Conservation (phyloP, 208 protist genomes). For the Zelonia costaricensis region DNA sequence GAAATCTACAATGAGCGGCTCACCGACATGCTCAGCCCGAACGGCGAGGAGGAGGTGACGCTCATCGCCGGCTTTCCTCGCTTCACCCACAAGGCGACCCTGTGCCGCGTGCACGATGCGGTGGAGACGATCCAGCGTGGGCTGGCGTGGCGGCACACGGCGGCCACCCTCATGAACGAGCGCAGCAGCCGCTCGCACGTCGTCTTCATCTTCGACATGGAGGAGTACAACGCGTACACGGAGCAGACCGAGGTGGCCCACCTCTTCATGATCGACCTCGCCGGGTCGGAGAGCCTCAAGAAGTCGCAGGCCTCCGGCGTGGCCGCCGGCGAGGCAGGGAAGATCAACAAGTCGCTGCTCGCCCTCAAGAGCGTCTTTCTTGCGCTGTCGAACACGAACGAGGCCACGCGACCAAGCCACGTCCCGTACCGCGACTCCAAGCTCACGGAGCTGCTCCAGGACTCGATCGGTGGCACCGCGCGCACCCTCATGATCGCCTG, state of each 20-base stretch:
- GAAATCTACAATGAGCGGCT: conserved; percentile 94
- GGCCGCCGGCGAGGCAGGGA: conserved; percentile 87
- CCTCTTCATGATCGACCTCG: conserved; percentile 97
- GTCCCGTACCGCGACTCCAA: conserved; percentile 95
- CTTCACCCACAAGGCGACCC: conserved; percentile 61
- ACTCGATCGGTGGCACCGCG: conserved; percentile 93
- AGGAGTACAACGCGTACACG: conserved; percentile 85
- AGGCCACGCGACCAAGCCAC: conserved; percentile 79
- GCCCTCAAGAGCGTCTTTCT: conserved; percentile 95
- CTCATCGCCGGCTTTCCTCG: conserved; percentile 86
- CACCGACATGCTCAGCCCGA: conserved; percentile 88
- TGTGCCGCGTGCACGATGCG: conserved; percentile 74
- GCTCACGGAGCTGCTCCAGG: conserved; percentile 94
- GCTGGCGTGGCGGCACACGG: conserved; percentile 79
- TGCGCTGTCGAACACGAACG: conserved; percentile 83
- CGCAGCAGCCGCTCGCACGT: conserved; percentile 97
- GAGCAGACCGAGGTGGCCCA: conserved; percentile 90
- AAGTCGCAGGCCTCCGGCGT: conserved; percentile 88
- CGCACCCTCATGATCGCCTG: conserved; percentile 95
- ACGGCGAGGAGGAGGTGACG: conserved; percentile 79
- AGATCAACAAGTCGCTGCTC: conserved; percentile 93
- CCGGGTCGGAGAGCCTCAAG: conserved; percentile 94
- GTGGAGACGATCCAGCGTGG: conserved; percentile 72
- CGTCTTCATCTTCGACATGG: conserved; percentile 94
- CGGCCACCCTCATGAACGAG: conserved; percentile 96